Evolutionary conservation across 1,139 yeast genomes (phyloP).

Genomic region (Williopsis jadinii): DNA sequence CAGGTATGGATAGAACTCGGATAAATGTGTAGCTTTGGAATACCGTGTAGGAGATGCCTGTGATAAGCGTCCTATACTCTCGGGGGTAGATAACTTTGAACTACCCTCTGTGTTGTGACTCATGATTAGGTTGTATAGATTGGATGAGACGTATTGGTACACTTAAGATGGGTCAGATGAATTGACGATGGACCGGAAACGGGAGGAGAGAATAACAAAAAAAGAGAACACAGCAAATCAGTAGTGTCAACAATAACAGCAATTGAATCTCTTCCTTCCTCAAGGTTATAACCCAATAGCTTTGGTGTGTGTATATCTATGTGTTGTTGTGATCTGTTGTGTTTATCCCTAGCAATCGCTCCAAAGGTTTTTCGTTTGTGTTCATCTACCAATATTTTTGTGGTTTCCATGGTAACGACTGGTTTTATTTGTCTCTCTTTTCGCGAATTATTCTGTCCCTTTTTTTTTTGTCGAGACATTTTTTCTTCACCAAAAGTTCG

Average conservation of each 20-base stretch:
- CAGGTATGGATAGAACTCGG: constrained; percentile 45
- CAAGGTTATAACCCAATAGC: no score
- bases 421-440: neutral
- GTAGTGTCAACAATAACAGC: neutral
- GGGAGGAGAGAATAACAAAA: neutral
- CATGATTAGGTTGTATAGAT: no score
- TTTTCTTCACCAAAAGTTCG: neutral
- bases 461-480: neutral
- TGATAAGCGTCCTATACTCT: neutral
- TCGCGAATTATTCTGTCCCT: neutral
- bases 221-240: neutral
- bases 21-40: constrained; percentile 39
- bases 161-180: no score
- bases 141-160: no score
- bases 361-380: no score
- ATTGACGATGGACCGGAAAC: neutral
- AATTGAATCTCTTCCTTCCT: neutral
- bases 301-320: no score
- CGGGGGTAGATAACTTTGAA: no score
- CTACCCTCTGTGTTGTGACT: no score
- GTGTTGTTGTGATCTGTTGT: no score
- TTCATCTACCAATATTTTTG: no score
- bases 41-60: constrained; percentile 18
- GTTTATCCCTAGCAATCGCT: no score
- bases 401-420: no score